Conservation (phyloP, 331 rosid species). For the Prunus yedoensis region DNA sequence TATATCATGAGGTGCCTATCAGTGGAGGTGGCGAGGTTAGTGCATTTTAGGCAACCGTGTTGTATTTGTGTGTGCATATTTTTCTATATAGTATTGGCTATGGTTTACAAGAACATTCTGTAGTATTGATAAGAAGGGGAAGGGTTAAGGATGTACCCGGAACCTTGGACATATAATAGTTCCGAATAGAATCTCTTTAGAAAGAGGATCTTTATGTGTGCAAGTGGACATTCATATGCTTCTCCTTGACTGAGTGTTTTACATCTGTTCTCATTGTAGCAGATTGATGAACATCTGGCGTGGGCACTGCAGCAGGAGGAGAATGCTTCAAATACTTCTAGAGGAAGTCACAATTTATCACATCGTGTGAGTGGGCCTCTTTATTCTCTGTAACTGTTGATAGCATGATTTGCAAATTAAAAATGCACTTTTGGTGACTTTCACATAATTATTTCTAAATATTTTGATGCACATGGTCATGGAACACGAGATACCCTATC, state of each 20-base stretch:
- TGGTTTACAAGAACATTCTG: no score
- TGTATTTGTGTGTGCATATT: background rate
- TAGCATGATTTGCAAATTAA: background rate
- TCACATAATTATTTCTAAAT: background rate
- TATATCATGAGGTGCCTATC: slow-evolving; percentile 66
- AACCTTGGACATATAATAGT: no score
- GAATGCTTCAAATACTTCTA: slow-evolving; percentile 30
- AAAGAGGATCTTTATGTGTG: background rate
- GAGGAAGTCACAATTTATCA: slow-evolving; percentile 31
- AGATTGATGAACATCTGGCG: slow-evolving; percentile 74
- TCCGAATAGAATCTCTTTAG: no score
- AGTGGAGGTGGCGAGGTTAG: slow-evolving; percentile 60
- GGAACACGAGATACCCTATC: background rate
- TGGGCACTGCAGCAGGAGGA: slow-evolving; percentile 64
- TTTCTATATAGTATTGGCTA: no score
- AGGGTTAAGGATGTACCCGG: no score
- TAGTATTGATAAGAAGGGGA: no score
- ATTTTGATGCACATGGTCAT: background rate
- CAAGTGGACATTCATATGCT: slow-evolving; percentile 6
- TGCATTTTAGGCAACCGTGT: slow-evolving; percentile 14
- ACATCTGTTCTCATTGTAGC: slow-evolving; percentile 31
- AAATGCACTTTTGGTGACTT: background rate
- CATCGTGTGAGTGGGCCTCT: slow-evolving; percentile 47
- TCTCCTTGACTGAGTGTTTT: slow-evolving; percentile 17
- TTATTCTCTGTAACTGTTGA: slow-evolving; percentile 5